Conservation (phyloP, 768 basidiomycete genomes). For the Leccinum boreale region DNA sequence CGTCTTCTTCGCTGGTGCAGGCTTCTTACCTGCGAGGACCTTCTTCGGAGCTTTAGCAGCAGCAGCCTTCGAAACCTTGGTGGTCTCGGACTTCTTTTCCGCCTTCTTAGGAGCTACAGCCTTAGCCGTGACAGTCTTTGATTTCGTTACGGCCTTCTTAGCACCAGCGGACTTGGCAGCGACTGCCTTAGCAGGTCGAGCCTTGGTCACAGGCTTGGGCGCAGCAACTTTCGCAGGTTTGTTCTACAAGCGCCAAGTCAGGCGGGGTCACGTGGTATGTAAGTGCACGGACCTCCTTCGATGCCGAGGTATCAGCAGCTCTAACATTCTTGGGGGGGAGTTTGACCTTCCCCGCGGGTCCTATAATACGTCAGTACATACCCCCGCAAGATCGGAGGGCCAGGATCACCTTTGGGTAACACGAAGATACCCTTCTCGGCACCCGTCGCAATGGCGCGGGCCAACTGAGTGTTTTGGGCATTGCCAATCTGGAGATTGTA, state of each 20-base stretch:
- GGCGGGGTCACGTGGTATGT: slow-evolving; percentile 19
- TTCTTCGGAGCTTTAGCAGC: slow-evolving; percentile 31
- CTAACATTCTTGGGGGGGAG: slow-evolving; percentile 59
- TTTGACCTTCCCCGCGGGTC: slow-evolving; percentile 57
- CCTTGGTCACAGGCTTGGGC: slow-evolving; percentile 24
- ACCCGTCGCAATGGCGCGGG: slow-evolving; percentile 77
- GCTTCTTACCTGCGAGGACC: slow-evolving; percentile 31
- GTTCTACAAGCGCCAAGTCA: slow-evolving; percentile 22
- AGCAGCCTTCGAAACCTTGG: slow-evolving; percentile 30
- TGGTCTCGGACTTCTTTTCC: slow-evolving; percentile 31
- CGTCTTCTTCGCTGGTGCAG: slow-evolving; percentile 38
- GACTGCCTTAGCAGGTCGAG: slow-evolving; percentile 26
- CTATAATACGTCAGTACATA: slow-evolving; percentile 18
- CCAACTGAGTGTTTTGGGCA: slow-evolving; percentile 75
- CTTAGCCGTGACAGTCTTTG: slow-evolving; percentile 30
- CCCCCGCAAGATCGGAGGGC: not conserved
- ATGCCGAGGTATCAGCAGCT: slow-evolving; percentile 46
- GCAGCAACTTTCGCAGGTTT: slow-evolving; percentile 31
- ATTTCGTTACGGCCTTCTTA: slow-evolving; percentile 35
- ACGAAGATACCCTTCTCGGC: slow-evolving; percentile 80
- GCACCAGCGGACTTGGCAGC: slow-evolving; percentile 21
- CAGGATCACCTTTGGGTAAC: slow-evolving; percentile 75
- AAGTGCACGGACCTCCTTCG: slow-evolving; percentile 52
- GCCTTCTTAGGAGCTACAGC: slow-evolving; percentile 43
- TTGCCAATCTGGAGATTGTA: slow-evolving; percentile 81